phyloP scores from a whole-genome alignment of 2,329 filamentous ascomycete genomes.

The Fusarium haematococcum region DNA sequence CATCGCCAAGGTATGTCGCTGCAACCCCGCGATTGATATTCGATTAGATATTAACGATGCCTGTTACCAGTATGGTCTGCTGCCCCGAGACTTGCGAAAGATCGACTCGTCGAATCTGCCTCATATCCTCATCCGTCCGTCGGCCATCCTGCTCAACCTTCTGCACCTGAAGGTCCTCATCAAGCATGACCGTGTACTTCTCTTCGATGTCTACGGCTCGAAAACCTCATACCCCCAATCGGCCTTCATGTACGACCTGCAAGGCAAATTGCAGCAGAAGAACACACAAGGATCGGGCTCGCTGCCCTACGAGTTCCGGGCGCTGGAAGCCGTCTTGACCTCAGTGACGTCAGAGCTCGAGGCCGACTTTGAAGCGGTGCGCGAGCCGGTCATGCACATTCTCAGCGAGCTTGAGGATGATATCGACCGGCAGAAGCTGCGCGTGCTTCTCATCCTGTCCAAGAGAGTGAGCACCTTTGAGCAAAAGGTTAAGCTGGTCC shows the following conservation, averaged over 20 bases:
- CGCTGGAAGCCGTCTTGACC: constrained; percentile 93
- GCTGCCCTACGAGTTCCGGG: constrained; percentile 95
- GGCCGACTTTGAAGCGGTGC: constrained; percentile 92
- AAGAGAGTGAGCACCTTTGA: constrained; percentile 98
- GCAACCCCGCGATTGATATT: neutral
- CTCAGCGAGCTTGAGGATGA: constrained; percentile 94
- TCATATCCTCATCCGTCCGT: constrained; percentile 93
- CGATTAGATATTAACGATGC: constrained; percentile 8
- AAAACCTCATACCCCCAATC: constrained; percentile 96
- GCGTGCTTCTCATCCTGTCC: constrained; percentile 90
- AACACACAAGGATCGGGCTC: constrained; percentile 66
- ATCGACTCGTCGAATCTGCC: constrained; percentile 97
- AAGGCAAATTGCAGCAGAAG: constrained; percentile 91
- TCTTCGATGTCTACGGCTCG: constrained; percentile 96
- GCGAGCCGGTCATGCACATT: constrained; percentile 90
- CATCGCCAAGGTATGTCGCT: constrained; percentile 80
- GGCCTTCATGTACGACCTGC: constrained; percentile 96
- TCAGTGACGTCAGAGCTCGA: constrained; percentile 93
- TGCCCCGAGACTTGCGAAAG: constrained; percentile 95
- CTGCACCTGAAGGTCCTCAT: constrained; percentile 97
- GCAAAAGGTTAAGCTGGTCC: constrained; percentile 93
- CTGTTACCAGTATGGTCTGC: constrained; percentile 78
- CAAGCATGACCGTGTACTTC: constrained; percentile 91
- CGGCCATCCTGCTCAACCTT: constrained; percentile 93
- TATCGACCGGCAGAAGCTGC: constrained; percentile 93